Evolutionary conservation across 805 yeast species (phyloP).

Genomic region (Myxozyma neotropica): DNA sequence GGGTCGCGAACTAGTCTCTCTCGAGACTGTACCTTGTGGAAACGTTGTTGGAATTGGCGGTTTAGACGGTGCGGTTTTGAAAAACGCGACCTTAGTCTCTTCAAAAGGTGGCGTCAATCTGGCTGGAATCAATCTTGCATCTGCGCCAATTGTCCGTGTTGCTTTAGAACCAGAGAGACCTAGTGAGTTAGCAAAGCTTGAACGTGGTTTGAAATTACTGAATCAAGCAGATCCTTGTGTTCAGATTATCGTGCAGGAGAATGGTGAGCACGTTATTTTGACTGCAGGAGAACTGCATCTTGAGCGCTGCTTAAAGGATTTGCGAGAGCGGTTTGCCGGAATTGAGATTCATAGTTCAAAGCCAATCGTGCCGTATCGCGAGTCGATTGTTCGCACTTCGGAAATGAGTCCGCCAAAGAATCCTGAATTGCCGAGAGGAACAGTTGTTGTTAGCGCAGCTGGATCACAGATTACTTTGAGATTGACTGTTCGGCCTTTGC

Average conservation of each 20-base stretch:
- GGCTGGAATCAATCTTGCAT: constrained; percentile 67
- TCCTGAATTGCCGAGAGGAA: constrained; percentile 54
- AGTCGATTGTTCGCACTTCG: constrained; percentile 62
- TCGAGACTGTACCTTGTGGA: constrained; percentile 88
- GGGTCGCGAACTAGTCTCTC: constrained; percentile 86
- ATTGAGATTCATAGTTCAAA: constrained; percentile 82
- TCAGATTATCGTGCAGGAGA: constrained; percentile 78
- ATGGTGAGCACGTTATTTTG: constrained; percentile 90
- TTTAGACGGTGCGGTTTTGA: constrained; percentile 74
- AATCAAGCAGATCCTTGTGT: constrained; percentile 95
- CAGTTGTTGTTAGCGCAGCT: constrained; percentile 43
- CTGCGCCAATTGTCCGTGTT: constrained; percentile 90
- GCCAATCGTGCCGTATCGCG: constrained; percentile 93
- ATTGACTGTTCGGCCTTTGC: constrained; percentile 57
- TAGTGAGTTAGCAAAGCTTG: constrained; percentile 71
- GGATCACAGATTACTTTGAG: constrained; percentile 54
- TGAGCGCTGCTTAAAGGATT: constrained; percentile 90
- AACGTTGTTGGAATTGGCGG: constrained; percentile 95
- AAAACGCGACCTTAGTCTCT: constrained; percentile 79
- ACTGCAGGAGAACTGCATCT: constrained; percentile 97
- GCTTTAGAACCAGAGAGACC: constrained; percentile 96
- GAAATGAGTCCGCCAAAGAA: constrained; percentile 57
- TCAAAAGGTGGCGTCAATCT: constrained; percentile 67
- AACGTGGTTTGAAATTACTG: constrained; percentile 72
- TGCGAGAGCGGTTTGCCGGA: constrained; percentile 88